A percentile compares a stretch with the other conserved stretches of the same genome.
phyloP scores from a whole-genome alignment of 2,329 filamentous ascomycete genomes.

The Scedosporium aurantiacum region DNA sequence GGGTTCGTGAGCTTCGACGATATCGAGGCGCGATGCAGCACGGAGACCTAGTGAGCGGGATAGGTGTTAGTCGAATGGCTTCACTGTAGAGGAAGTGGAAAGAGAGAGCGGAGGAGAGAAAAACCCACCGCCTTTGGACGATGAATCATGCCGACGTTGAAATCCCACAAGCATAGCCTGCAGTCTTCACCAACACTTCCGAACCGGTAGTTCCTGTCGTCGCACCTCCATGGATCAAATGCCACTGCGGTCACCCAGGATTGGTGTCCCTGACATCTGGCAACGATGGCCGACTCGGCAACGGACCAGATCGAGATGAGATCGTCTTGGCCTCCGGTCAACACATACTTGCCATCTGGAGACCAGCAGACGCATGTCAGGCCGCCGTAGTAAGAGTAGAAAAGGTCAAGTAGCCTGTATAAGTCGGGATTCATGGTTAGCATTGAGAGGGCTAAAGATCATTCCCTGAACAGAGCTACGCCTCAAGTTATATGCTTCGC shows the following conservation, averaged over 20 bases:
- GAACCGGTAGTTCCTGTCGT: slow-evolving; percentile 89
- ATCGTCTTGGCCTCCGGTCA: slow-evolving; percentile 94
- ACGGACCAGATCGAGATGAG: slow-evolving; percentile 93
- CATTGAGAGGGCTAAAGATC: not conserved
- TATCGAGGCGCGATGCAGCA: slow-evolving; percentile 44
- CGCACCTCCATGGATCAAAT: slow-evolving; percentile 95
- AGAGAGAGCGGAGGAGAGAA: not conserved
- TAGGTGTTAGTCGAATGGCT: slow-evolving; percentile 7
- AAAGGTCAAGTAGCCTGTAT: slow-evolving; percentile 68
- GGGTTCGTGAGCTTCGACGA: slow-evolving; percentile 25
- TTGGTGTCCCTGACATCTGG: slow-evolving; percentile 86
- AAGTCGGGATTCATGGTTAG: not conserved
- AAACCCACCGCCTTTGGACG: slow-evolving; percentile 68
- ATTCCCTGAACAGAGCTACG: too few relatives aligned
- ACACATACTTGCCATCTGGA: slow-evolving; percentile 87
- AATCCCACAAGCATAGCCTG: slow-evolving; percentile 87
- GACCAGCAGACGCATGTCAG: slow-evolving; percentile 95
- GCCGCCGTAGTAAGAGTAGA: slow-evolving; percentile 86
- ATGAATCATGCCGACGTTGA: slow-evolving; percentile 92
- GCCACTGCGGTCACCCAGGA: slow-evolving; percentile 91
- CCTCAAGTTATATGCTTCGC: slow-evolving; percentile 16
- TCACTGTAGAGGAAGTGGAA: slow-evolving; percentile 11
- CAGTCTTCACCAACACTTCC: slow-evolving; percentile 94
- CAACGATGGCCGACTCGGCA: slow-evolving; percentile 71
- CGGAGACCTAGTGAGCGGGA: slow-evolving; percentile 32